A percentile compares a stretch with the other conserved stretches of the same genome.
phyloP scores from a whole-genome alignment of 1,284 basidiomycete species.

The Irpex sp. region DNA sequence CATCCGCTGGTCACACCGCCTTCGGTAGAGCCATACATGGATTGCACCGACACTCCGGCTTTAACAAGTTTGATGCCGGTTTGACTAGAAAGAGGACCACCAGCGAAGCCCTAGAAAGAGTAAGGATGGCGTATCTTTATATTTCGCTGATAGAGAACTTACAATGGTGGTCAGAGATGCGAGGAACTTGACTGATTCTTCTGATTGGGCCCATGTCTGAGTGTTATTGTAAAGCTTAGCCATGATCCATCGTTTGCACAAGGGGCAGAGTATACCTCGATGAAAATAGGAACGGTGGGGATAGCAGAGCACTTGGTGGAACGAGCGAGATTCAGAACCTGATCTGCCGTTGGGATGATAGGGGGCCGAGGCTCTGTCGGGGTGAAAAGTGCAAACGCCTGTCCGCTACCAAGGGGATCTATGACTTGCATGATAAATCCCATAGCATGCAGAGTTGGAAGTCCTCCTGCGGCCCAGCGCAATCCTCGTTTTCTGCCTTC shows the following conservation, averaged over 20 bases:
- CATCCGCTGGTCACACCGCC: constrained; percentile 9
- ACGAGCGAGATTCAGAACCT: constrained; percentile 6
- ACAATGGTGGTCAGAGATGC: constrained; percentile 12
- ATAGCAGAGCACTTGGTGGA: neutral
- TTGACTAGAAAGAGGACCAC: constrained; percentile 23
- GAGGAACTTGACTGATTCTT: constrained; percentile 14
- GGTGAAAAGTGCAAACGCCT: constrained; percentile 1
- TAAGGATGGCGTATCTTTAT: too few relatives aligned
- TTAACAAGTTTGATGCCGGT: constrained; percentile 22
- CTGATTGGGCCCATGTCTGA: constrained; percentile 16
- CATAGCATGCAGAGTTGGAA: constrained; percentile 17
- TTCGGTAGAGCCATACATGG: constrained; percentile 19
- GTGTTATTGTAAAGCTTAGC: neutral
- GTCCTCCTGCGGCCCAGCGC: constrained; percentile 7
- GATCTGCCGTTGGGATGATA: constrained; percentile 10
- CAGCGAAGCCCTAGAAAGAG: constrained; percentile 18
- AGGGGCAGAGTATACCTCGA: constrained; percentile 11
- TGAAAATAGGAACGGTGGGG: constrained; percentile 11
- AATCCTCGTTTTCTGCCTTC: neutral
- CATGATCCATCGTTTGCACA: neutral
- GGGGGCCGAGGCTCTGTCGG: constrained; percentile 7
- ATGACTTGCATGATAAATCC: constrained; percentile 14
- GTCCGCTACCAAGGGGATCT: constrained; percentile 4
- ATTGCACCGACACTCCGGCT: constrained; percentile 19
- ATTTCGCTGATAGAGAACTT: neutral